Percentiles rank a stretch among this genome's conserved stretches.
These are phyloP conservation scores for Dimargaris verticillata DNA, from an alignment of 192 early-diverging fungal genomes.

Conservation along the genomic window DNA sequence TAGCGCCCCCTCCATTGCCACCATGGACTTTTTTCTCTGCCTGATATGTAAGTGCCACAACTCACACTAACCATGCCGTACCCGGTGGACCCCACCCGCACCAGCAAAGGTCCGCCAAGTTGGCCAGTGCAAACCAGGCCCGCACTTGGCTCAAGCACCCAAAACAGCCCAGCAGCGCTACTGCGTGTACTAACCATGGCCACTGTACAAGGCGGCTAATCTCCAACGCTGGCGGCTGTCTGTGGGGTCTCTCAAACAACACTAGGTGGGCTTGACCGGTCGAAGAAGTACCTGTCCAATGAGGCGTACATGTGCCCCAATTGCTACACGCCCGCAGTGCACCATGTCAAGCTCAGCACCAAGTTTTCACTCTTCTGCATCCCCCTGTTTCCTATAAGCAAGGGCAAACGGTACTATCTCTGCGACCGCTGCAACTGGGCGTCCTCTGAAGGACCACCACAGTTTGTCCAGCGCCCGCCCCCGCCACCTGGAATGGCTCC, in stretches of 20 bases:
- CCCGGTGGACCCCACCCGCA: not conserved
- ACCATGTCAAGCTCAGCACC: constrained; percentile 6
- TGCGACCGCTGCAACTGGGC: constrained; percentile 10
- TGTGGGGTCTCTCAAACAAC: not conserved
- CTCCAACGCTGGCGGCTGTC: not conserved
- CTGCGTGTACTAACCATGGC: not conserved
- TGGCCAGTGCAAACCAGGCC: not conserved
- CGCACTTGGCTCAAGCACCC: not conserved
- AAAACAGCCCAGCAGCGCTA: not conserved
- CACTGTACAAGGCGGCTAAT: not conserved
- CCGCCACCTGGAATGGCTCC: not conserved
- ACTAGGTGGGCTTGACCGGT: not conserved
- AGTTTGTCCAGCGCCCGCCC: not conserved
- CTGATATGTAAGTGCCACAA: constrained; percentile 6
- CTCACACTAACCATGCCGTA: too few species aligned
- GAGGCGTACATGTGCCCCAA: constrained; percentile 12
- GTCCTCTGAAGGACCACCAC: not conserved
- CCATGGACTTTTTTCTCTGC: constrained; percentile 10
- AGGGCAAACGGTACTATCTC: not conserved
- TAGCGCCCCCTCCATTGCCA: not conserved
- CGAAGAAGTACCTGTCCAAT: constrained; percentile 6
- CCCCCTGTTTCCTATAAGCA: constrained; percentile 5
- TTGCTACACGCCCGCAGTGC: constrained; percentile 4
- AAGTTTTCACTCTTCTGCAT: constrained; percentile 10
- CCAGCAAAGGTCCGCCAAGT: not conserved